phyloP scores from a whole-genome alignment of 2,329 filamentous ascomycete genomes.

The Clarireedia homoeocarpa region DNA sequence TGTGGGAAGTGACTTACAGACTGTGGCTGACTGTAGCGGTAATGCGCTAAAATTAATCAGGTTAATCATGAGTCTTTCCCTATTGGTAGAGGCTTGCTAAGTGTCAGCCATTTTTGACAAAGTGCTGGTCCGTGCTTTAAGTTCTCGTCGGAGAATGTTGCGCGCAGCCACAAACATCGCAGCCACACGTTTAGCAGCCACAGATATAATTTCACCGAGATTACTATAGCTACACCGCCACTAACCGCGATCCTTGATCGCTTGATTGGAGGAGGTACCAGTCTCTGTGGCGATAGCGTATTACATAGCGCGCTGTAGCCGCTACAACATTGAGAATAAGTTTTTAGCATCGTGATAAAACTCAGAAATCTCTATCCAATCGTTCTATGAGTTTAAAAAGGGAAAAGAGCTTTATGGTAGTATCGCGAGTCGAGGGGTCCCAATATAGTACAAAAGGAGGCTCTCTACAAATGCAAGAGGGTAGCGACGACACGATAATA shows the following conservation, averaged over 20 bases:
- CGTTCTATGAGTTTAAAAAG: background rate
- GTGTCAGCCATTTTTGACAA: too few relatives aligned
- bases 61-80: too few relatives aligned
- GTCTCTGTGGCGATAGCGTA: background rate
- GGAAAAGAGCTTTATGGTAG: background rate
- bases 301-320: slow-evolving; percentile 3
- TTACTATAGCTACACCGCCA: slow-evolving; percentile 6
- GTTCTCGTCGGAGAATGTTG: too few relatives aligned
- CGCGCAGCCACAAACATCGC: too few relatives aligned
- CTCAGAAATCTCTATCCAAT: background rate
- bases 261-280: slow-evolving; percentile 1
- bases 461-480: too few relatives aligned
- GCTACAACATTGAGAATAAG: background rate
- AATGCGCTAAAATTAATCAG: too few relatives aligned
- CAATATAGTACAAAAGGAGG: background rate
- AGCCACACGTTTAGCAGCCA: background rate
- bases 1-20: too few relatives aligned
- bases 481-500: too few relatives aligned
- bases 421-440: background rate
- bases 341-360: slow-evolving; percentile 1
- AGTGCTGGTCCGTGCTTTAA: too few relatives aligned
- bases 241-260: too few relatives aligned
- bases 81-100: too few relatives aligned
- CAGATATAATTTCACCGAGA: slow-evolving; percentile 6
- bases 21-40: too few relatives aligned